Evolutionary conservation across 2,329 filamentous ascomycete species (phyloP).

Genomic region (Myriosclerotinia duriaeana): DNA sequence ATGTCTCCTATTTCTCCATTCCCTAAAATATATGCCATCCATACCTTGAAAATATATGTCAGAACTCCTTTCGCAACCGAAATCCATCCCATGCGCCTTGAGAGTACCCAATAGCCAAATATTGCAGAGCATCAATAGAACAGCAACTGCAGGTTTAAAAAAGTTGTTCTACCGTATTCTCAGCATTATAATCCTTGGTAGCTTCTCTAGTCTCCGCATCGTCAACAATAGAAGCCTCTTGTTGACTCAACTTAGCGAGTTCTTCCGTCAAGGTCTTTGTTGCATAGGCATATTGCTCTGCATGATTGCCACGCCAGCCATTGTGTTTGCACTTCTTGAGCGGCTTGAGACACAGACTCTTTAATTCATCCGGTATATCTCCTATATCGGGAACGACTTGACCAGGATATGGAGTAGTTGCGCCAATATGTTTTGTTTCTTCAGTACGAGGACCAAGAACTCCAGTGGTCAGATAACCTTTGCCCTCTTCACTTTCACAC

Average conservation of each 20-base stretch:
- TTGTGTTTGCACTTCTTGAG: conserved; percentile 35
- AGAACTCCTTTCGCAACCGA: neutral
- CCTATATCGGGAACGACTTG: conserved; percentile 25
- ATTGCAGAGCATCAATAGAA: neutral
- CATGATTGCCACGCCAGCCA: conserved; percentile 35
- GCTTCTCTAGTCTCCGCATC: conserved; percentile 38
- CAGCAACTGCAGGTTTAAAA: conserved; percentile 24
- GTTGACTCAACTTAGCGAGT: conserved; percentile 28
- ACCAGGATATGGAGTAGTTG: conserved; percentile 28
- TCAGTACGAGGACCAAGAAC: conserved; percentile 36
- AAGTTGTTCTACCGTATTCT: conserved; percentile 33
- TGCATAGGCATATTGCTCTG: conserved; percentile 29
- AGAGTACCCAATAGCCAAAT: neutral
- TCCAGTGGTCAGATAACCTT: conserved; percentile 32
- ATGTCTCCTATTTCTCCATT: neutral
- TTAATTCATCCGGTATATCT: conserved; percentile 29
- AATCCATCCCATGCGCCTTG: conserved; percentile 4
- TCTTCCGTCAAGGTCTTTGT: conserved; percentile 28
- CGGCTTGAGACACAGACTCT: conserved; percentile 36
- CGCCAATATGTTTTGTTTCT: conserved; percentile 31
- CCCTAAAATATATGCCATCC: neutral
- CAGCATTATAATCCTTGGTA: conserved; percentile 35
- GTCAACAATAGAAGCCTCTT: conserved; percentile 35
- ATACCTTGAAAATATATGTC: neutral
- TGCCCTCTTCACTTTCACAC: conserved; percentile 34